Evolutionary conservation across 139 green algal genomes (phyloP).

Genomic region (Chlamydomonas sp.): DNA sequence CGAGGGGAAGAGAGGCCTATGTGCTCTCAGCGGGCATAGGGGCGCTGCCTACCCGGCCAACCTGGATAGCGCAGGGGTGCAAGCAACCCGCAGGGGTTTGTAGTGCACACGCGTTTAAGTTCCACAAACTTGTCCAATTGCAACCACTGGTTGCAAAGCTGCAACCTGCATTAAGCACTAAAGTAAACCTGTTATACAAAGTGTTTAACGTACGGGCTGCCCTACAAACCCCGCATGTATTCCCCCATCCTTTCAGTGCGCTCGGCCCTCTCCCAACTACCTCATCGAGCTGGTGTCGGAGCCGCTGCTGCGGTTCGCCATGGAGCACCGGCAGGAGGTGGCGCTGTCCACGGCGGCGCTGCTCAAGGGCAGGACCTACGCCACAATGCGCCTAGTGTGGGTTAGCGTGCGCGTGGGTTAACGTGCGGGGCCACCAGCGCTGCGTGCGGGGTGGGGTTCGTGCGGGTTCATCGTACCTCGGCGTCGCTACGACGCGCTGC

Average conservation of each 20-base stretch:
- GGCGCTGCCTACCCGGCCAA: too few relatives aligned
- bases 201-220: too few relatives aligned
- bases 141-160: background rate
- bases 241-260: background rate
- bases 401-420: background rate
- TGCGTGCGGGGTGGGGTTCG: background rate
- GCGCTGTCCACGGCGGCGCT: background rate
- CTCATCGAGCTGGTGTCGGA: conserved; percentile 14
- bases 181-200: too few relatives aligned
- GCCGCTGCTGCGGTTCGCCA: background rate
- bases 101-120: background rate
- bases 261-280: conserved; percentile 22
- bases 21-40: too few relatives aligned
- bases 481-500: too few relatives aligned
- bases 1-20: too few relatives aligned
- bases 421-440: background rate
- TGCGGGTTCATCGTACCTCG: too few relatives aligned
- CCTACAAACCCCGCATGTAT: too few relatives aligned
- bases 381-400: background rate
- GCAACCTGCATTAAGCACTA: too few relatives aligned
- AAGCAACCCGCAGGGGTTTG: background rate
- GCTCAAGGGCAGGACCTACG: conserved; percentile 14
- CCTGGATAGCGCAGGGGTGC: too few relatives aligned
- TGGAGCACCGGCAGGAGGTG: background rate
- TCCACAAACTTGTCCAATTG: background rate